phyloP scores from a whole-genome alignment of 495 filamentous ascomycete genomes.

The Tuber aestivum region DNA sequence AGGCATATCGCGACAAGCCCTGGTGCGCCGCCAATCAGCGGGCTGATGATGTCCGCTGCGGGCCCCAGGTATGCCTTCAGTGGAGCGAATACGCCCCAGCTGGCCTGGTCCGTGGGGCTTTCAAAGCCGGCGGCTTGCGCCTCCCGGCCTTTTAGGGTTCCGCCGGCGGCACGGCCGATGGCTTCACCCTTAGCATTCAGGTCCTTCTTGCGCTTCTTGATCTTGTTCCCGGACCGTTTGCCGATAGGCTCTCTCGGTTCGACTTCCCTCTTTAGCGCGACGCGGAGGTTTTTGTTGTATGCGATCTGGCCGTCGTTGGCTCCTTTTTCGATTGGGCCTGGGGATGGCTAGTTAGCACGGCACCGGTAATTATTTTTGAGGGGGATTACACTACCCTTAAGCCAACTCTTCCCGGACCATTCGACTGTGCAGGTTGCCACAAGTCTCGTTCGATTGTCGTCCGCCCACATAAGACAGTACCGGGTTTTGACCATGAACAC shows the following conservation, averaged over 20 bases:
- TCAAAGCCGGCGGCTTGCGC: slow-evolving; percentile 47
- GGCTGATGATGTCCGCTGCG: slow-evolving; percentile 61
- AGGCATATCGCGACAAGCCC: slow-evolving; percentile 53
- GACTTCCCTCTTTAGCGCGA: slow-evolving; percentile 66
- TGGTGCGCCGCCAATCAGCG: slow-evolving; percentile 66
- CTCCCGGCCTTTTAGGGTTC: slow-evolving; percentile 47
- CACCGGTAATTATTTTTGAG: slow-evolving; percentile 23
- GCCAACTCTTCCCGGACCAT: slow-evolving; percentile 97
- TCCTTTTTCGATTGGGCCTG: slow-evolving; percentile 88
- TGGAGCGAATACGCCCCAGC: slow-evolving; percentile 80
- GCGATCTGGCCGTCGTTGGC: slow-evolving; percentile 81
- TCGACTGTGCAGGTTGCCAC: slow-evolving; percentile 83
- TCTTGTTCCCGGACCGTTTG: slow-evolving; percentile 45
- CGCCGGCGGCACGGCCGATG: slow-evolving; percentile 34
- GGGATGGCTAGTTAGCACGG: neutral
- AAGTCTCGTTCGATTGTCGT: slow-evolving; percentile 74
- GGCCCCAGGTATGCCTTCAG: slow-evolving; percentile 64
- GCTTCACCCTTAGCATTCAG: slow-evolving; percentile 44
- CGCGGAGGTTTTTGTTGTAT: slow-evolving; percentile 71
- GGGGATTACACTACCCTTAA: slow-evolving; percentile 64
- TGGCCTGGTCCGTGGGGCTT: slow-evolving; percentile 45
- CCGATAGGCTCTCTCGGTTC: slow-evolving; percentile 47
- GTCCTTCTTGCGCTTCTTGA: slow-evolving; percentile 57
- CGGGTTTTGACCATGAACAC: slow-evolving; percentile 86
- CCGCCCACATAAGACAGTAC: slow-evolving; percentile 88